Percentiles rank a stretch among this genome's conserved stretches.
Evolutionary conservation across 169 alveolate genomes (phyloP).

Genomic region (Cryptosporidium tyzzeri): DNA sequence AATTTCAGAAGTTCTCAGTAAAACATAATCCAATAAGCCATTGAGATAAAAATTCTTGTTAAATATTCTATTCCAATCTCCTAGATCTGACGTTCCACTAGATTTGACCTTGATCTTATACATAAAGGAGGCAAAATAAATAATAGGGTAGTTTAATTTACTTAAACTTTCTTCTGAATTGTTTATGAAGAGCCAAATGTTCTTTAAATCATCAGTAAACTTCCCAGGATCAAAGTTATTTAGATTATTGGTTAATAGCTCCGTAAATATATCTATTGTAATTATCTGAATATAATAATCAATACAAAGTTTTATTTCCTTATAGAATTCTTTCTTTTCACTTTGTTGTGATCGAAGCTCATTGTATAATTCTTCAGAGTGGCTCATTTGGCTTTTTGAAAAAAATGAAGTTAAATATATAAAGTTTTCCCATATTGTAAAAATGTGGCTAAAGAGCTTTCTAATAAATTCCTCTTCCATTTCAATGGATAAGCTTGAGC

Average conservation of each 20-base stretch:
- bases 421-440: conserved; percentile 15
- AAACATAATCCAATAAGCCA: conserved; percentile 19
- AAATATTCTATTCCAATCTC: conserved; percentile 12
- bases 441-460: background rate
- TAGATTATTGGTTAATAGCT: background rate
- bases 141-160: background rate
- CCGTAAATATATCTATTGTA: conserved; percentile 16
- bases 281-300: conserved; percentile 7
- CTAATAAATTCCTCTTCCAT: background rate
- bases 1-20: conserved; percentile 6
- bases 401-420: background rate
- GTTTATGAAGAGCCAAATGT: conserved; percentile 9
- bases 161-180: background rate
- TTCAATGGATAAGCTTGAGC: background rate
- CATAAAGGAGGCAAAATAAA: conserved; percentile 23
- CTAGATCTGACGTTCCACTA: conserved; percentile 14
- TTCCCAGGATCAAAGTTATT: background rate
- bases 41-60: background rate
- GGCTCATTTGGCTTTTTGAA: background rate
- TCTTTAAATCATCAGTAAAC: conserved; percentile 3
- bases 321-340: background rate
- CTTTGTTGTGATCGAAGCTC: background rate
- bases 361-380: background rate
- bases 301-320: conserved; percentile 1
- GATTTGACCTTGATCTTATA: conserved; percentile 2